Conservation (phyloP, 257 asterid species). For the Fraxinus quadrangulata region DNA sequence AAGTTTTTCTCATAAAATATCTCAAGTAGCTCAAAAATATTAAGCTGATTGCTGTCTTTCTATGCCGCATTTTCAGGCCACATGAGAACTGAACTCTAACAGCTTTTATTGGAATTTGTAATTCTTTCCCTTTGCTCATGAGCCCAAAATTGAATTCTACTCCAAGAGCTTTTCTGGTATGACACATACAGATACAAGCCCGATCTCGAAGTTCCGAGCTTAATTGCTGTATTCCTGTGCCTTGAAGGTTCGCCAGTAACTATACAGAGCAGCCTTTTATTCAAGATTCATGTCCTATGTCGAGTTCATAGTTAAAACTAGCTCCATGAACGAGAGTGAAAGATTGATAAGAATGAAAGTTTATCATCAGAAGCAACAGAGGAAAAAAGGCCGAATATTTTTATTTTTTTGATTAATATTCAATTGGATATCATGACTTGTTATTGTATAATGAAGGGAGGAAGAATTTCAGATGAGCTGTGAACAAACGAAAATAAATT, state of each 20-base stretch:
- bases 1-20: conserved; percentile 3
- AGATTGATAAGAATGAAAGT: background rate
- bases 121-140: background rate
- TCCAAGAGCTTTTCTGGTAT: conserved; percentile 20
- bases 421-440: background rate
- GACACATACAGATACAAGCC: background rate
- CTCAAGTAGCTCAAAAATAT: conserved; percentile 5
- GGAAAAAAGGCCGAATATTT: background rate
- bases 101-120: background rate
- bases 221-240: too few species aligned
- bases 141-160: conserved; percentile 12
- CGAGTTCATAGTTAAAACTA: background rate
- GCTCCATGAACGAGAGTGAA: background rate
- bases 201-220: background rate
- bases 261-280: background rate
- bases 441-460: background rate
- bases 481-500: background rate
- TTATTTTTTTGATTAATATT: too few species aligned
- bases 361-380: background rate
- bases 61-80: conserved; percentile 40
- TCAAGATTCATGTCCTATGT: background rate
- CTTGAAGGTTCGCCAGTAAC: background rate
- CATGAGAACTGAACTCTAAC: conserved; percentile 62
- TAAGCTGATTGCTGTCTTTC: conserved; percentile 19
- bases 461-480: background rate